Percentiles rank a stretch among this genome's conserved stretches.
These are phyloP conservation scores for Daldinia decipiens DNA, from an alignment of 495 filamentous ascomycete species.

Conservation along the genomic window DNA sequence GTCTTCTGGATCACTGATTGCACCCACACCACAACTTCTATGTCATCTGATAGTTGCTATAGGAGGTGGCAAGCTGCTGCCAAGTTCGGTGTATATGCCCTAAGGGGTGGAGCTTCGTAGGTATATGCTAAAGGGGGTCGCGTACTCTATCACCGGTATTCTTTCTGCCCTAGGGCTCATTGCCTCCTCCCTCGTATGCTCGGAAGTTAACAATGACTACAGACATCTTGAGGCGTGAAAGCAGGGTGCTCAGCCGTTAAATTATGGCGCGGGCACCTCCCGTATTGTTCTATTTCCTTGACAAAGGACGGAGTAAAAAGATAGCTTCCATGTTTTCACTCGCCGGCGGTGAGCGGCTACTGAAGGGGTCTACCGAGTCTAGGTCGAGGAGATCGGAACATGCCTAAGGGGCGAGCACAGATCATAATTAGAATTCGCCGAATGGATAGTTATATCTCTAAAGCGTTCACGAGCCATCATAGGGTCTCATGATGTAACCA, in stretches of 20 bases:
- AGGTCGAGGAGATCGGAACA: constrained; percentile 6
- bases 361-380: constrained; percentile 4
- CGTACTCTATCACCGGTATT: constrained; percentile 8
- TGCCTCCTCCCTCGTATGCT: constrained; percentile 8
- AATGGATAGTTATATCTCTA: constrained; percentile 10
- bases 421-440: not conserved
- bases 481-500: constrained; percentile 24
- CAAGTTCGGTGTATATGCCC: constrained; percentile 5
- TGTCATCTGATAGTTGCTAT: constrained; percentile 31
- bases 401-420: not conserved
- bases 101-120: not conserved
- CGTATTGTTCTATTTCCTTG: not conserved
- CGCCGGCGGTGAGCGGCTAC: not conserved
- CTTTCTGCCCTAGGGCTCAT: constrained; percentile 1
- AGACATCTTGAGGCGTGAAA: not conserved
- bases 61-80: constrained; percentile 7
- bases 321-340: not conserved
- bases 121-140: constrained; percentile 5
- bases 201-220: constrained; percentile 8
- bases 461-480: constrained; percentile 20
- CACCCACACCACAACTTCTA: constrained; percentile 11
- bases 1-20: constrained; percentile 17
- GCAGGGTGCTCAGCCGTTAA: not conserved
- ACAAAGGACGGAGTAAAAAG: not conserved
- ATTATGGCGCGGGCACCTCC: not conserved